Conservation (phyloP, 2,329 filamentous ascomycete genomes). For the Fusarium sarcochroum region DNA sequence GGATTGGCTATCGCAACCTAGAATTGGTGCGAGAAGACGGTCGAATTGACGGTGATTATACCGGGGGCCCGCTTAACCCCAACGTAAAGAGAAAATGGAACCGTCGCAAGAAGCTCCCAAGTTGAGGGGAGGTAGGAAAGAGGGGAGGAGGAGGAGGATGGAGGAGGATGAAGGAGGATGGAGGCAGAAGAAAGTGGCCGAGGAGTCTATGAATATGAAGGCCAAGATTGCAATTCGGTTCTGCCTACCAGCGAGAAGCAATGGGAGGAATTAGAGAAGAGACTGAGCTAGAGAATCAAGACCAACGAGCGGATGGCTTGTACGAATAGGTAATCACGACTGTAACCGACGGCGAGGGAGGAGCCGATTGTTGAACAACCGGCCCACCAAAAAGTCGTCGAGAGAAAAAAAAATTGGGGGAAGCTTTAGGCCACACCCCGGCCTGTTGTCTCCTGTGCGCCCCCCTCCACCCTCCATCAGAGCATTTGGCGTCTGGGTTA, state of each 20-base stretch:
- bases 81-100: conserved; percentile 43
- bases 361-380: conserved; percentile 55
- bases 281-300: conserved; percentile 36
- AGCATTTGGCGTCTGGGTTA: conserved; percentile 25
- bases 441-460: conserved; percentile 33
- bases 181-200: conserved; percentile 47
- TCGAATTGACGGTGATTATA: conserved; percentile 45
- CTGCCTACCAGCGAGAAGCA: conserved; percentile 49
- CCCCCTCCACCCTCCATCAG: conserved; percentile 25
- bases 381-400: conserved; percentile 53
- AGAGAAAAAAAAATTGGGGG: conserved; percentile 55
- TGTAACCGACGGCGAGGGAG: conserved; percentile 48
- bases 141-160: conserved; percentile 20
- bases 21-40: conserved; percentile 44
- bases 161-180: conserved; percentile 36
- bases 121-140: conserved; percentile 42
- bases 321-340: conserved; percentile 50
- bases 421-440: conserved; percentile 45
- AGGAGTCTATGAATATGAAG: conserved; percentile 46
- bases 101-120: conserved; percentile 46
- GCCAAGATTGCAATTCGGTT: conserved; percentile 39
- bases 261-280: conserved; percentile 44
- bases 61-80: conserved; percentile 48
- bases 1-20: conserved; percentile 46
- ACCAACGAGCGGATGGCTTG: conserved; percentile 41